phyloP scores from a whole-genome alignment of 2,329 filamentous ascomycete genomes.

The Chaetomiaceae sp. region DNA sequence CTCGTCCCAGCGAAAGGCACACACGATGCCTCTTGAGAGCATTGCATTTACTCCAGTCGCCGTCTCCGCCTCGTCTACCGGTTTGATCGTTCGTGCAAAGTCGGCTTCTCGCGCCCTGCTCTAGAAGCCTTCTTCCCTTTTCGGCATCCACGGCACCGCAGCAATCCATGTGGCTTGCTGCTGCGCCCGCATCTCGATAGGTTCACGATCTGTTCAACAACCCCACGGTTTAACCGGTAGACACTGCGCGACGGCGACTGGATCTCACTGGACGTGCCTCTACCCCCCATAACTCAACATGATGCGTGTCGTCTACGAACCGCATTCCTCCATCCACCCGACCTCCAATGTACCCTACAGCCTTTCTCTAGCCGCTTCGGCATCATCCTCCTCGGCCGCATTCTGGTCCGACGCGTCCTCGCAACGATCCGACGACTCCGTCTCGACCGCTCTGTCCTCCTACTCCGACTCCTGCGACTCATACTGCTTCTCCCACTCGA shows the following conservation, averaged over 20 bases:
- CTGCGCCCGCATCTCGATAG: slow-evolving; percentile 42
- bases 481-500: slow-evolving; percentile 33
- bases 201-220: slow-evolving; percentile 33
- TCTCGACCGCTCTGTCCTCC: slow-evolving; percentile 43
- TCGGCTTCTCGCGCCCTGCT: slow-evolving; percentile 39
- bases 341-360: slow-evolving; percentile 59
- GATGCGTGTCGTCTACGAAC: slow-evolving; percentile 50
- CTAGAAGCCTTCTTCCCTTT: slow-evolving; percentile 41
- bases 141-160: slow-evolving; percentile 41
- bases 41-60: slow-evolving; percentile 54
- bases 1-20: slow-evolving; percentile 35
- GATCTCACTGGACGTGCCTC: slow-evolving; percentile 27
- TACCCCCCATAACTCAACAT: slow-evolving; percentile 47
- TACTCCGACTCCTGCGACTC: slow-evolving; percentile 38
- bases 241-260: slow-evolving; percentile 35
- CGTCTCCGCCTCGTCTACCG: slow-evolving; percentile 58
- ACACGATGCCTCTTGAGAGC: slow-evolving; percentile 55
- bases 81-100: slow-evolving; percentile 54
- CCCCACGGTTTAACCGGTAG: slow-evolving; percentile 31
- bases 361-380: slow-evolving; percentile 67
- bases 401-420: slow-evolving; percentile 71
- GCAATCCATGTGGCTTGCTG: slow-evolving; percentile 39
- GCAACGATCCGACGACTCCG: slow-evolving; percentile 66
- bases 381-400: slow-evolving; percentile 71
- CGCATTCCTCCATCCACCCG: slow-evolving; percentile 47